These are phyloP conservation scores for Pisolithus microcarpus DNA, from an alignment of 768 basidiomycete genomes.

Conservation along the genomic window DNA sequence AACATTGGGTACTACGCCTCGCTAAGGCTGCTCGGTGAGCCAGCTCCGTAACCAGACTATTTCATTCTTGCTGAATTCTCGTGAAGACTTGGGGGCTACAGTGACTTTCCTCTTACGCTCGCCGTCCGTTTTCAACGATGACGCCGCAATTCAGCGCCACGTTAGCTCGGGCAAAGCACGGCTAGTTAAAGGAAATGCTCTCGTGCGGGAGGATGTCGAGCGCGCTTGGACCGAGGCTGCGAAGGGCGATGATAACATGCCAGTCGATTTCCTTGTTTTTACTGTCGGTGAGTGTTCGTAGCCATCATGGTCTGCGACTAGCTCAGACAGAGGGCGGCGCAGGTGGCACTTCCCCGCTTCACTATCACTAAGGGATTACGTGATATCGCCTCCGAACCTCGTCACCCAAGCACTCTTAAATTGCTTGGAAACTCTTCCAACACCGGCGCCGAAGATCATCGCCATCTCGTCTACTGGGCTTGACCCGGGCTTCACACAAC, in stretches of 20 bases:
- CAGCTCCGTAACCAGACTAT: not conserved
- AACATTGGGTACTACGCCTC: constrained; percentile 50
- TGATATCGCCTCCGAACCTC: constrained; percentile 47
- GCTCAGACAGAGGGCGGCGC: not conserved
- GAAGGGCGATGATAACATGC: constrained; percentile 17
- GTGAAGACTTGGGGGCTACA: constrained; percentile 46
- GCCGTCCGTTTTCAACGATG: constrained; percentile 44
- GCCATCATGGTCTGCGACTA: not conserved
- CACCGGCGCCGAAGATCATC: constrained; percentile 42
- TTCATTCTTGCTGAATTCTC: not conserved
- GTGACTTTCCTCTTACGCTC: constrained; percentile 60
- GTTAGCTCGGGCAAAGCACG: constrained; percentile 45
- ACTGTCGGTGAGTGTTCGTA: constrained; percentile 44
- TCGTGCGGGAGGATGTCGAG: constrained; percentile 43
- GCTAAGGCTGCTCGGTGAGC: constrained; percentile 41
- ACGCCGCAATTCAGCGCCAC: constrained; percentile 45
- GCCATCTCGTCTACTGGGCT: constrained; percentile 46
- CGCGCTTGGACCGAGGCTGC: constrained; percentile 44
- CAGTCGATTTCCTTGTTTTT: constrained; percentile 52
- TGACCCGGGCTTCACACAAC: constrained; percentile 39
- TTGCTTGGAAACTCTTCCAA: constrained; percentile 47
- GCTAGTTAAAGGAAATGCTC: constrained; percentile 56
- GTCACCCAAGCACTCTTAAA: constrained; percentile 53
- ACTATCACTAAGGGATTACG: constrained; percentile 39
- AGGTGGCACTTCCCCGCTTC: constrained; percentile 47